Evolutionary conservation across 257 asterid species (phyloP), one percentile per base, ranked within the genome.

Genomic region (Penstemon eatonii): DNA sequence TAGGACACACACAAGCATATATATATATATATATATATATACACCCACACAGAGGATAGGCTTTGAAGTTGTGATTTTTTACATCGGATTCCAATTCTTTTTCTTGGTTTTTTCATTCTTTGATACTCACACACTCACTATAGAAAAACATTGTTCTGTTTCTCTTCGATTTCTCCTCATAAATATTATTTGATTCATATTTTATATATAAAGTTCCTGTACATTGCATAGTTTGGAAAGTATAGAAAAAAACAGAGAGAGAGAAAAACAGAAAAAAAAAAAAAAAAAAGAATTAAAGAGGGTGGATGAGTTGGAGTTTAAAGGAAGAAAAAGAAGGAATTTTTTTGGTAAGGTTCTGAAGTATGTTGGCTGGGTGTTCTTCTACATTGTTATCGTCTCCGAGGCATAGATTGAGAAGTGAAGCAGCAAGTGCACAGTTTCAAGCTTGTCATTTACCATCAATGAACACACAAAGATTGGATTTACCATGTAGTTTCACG

Each of bases 361-460:
- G 86, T 82, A 90, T 94, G 99, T 94, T 91, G 99, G 99, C 96
- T 61, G 97, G 96, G 73, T 92, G 89, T 81, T 83, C 97, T 68
- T 91, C 97, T 50, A 77, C 97, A 85, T 81, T 93, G 84, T 63
- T 90, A 25, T 25, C 33, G 79, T 93, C 98, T 8, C 96, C 97
- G 19, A 83, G 92, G 86, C 96, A 92, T 76, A 86, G 96, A 85
- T 88, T 92, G 76, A 86, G 95, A 80, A 83, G 95, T 71, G 98
- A 90, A 81, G 78, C 87, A 69, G 64, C 96, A 25, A 25, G 33
- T 8, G 73, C 89, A 67, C 89, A 89, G 81, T 91, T 91, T 76
- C 90, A 91, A 80, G 87, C 91, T 88, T 88, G 89, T 55, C 89
- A 89, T 75, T 83, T 92, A 57, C 96, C 95, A 52, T 73, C 92